Conservation (phyloP, 140 eudicot species). For the Cichorium intybus region DNA sequence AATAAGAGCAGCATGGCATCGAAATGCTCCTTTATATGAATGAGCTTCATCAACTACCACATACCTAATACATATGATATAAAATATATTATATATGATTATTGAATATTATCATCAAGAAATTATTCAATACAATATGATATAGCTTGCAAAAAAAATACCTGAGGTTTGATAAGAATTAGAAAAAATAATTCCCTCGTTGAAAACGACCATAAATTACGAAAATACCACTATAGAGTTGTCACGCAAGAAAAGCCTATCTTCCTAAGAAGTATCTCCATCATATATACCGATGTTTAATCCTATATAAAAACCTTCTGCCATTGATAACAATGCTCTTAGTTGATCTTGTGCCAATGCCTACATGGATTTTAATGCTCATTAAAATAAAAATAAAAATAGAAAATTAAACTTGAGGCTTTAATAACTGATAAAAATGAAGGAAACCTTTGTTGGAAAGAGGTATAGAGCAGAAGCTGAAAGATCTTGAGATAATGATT, state of each 20-base stretch:
- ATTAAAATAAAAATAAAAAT: not conserved
- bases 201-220: not conserved
- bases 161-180: slow-evolving; percentile 77
- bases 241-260: slow-evolving; percentile 78
- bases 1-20: slow-evolving; percentile 87
- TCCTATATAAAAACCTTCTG: slow-evolving; percentile 45
- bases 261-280: slow-evolving; percentile 85
- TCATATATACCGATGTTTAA: slow-evolving; percentile 75
- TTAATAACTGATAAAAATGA: not conserved
- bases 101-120: not conserved
- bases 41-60: slow-evolving; percentile 95
- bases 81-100: not conserved
- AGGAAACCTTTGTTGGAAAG: slow-evolving; percentile 88
- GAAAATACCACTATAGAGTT: slow-evolving; percentile 71
- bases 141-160: slow-evolving; percentile 26
- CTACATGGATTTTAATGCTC: slow-evolving; percentile 40
- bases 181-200: not conserved
- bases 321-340: slow-evolving; percentile 57
- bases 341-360: slow-evolving; percentile 98
- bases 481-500: slow-evolving; percentile 59
- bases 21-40: slow-evolving; percentile 85
- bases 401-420: slow-evolving; percentile 13
- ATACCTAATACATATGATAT: slow-evolving; percentile 33
- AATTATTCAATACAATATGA: not conserved
- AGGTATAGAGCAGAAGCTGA: slow-evolving; percentile 85